Conservation (phyloP, 352 stramenopile species). For the Halophytophthora batemanensis region DNA sequence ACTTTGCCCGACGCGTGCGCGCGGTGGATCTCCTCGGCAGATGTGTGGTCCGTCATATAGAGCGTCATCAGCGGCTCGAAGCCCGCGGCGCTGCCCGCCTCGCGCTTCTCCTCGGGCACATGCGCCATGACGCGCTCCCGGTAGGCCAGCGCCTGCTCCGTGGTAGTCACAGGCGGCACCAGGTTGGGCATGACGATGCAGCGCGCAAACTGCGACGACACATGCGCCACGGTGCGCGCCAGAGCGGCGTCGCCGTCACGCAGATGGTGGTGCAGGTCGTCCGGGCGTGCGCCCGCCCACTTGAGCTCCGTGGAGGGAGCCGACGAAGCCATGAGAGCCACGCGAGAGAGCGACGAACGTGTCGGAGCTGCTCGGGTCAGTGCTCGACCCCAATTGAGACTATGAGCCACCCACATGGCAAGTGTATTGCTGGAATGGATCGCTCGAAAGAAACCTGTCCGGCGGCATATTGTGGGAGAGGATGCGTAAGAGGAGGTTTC, state of each 20-base stretch:
- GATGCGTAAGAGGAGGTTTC: too few species aligned
- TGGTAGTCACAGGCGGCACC: conserved; percentile 95
- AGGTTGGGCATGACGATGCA: conserved; percentile 99
- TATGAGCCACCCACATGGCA: too few species aligned
- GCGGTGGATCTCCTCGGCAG: conserved; percentile 93
- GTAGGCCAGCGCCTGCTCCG: conserved; percentile 94
- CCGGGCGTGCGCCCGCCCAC: conserved; percentile 54
- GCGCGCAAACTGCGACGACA: conserved; percentile 79
- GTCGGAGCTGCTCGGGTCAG: too few species aligned
- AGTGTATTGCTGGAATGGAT: too few species aligned
- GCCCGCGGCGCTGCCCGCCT: conserved; percentile 11
- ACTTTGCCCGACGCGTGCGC: conserved; percentile 89
- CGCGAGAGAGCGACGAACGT: not conserved
- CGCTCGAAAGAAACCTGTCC: too few species aligned
- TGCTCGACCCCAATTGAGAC: too few species aligned
- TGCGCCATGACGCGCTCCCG: conserved; percentile 91
- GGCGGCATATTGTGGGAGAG: too few species aligned
- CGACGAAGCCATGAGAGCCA: conserved; percentile 14
- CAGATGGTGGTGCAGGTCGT: conserved; percentile 99
- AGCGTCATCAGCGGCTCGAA: conserved; percentile 97
- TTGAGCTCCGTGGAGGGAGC: conserved; percentile 22
- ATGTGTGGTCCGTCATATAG: conserved; percentile 98
- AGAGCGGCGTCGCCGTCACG: conserved; percentile 88
- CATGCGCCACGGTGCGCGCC: conserved; percentile 75
- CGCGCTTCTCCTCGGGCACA: conserved; percentile 57